Evolutionary conservation across 306 rosid genomes (phyloP), one percentile per base, ranked within the genome.

Genomic region (Heteromeles arbutifolia): DNA sequence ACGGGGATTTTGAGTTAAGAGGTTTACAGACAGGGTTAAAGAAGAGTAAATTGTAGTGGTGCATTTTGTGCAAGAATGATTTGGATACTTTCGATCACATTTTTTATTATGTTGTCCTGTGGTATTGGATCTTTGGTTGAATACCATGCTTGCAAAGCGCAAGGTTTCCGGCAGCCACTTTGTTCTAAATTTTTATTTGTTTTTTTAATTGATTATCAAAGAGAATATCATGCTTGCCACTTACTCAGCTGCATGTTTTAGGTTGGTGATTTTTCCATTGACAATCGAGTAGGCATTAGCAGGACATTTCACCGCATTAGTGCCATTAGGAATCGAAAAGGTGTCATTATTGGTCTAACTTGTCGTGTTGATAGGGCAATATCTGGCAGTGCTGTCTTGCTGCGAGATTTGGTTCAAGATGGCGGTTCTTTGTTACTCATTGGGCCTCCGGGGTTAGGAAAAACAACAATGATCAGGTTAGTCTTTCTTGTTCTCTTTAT

Each of bases 361-460:
- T 95, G 98, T 85, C 90, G 97, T 75, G 97, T 90, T 81, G 98
- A 97, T 66, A 81, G 99, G 75, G 99, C 93, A 58, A 88, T 94
- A 82, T 87, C 96, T 4, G 97, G 96, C 67, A 92, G 88, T 86
- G 97, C 95, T 59, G 83, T 78, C 79, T 86, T 94, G 84, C 85
- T 94, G 85, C 85, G 78, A 78, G 97, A 90, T 85, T 88, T 94
- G 88, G 89, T 92, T 82, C 89, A 90, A 79, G 95, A 90, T n/a
- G 97, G 97, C 31, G 79, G 91, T 81, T 94, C 98, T 74, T 84
- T 94, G 86, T 84, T 92, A 85, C 92, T 94, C 68, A 94, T 92
- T 82, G 98, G 97, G 26, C 98, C 98, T 81, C 98, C 97, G 18
- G 98, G 98, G 63, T 97, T 92, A 26, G 97, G 97, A 77, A 94